Evolutionary conservation across 2,329 filamentous ascomycete genomes (phyloP), one percentile per base, ranked within the genome.

Genomic region (Thelonectria olida): DNA sequence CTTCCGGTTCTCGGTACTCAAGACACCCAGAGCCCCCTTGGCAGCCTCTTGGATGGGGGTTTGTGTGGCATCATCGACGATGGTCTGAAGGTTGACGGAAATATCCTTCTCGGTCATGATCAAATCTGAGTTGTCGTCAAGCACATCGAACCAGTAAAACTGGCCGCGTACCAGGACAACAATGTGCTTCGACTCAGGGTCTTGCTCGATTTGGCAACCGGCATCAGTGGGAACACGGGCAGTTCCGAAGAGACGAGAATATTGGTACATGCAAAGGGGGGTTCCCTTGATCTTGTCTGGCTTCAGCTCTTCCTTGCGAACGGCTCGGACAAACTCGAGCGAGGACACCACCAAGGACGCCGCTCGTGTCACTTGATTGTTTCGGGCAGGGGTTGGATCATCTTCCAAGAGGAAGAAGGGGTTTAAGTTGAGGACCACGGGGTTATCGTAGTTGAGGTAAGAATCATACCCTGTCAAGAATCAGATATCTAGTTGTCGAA

Each of bases 21-120:
- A 82, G 2, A 99, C 94, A 39, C 96, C 96, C 7, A 99, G 78
- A 0, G 96, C 96, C 2, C 93, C 91, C 78, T 97, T 97, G n/a
- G 96, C 96, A 4, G 94, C 94, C 55, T 97, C 93, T 66, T 96
- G 92, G 53, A 98, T 95, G 0, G 96, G 93, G 0, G 90, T 95
- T 72, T 97, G 89, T 28, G 90, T 86, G 5, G 96, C 95, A 75
- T 99, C 96, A 57, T 97, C 92, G 55, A 97, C 87, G 70, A 98
- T 96, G 13, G 93, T 95, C 73, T 96, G 91, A 17, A 99, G 82
- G 73, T 99, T 98, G 73, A 97, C 84, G 7, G 92, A 89, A 54
- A 99, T 86, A 72, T 99, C 96, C 75, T 92, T 95, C 77, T 98
- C 96, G 0, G 90, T 94, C 95, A 98, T 98, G 78, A 99, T 97